These are phyloP conservation scores for Curvularia hawaiiensis DNA, from an alignment of 2,329 filamentous ascomycete genomes.

Conservation along the genomic window DNA sequence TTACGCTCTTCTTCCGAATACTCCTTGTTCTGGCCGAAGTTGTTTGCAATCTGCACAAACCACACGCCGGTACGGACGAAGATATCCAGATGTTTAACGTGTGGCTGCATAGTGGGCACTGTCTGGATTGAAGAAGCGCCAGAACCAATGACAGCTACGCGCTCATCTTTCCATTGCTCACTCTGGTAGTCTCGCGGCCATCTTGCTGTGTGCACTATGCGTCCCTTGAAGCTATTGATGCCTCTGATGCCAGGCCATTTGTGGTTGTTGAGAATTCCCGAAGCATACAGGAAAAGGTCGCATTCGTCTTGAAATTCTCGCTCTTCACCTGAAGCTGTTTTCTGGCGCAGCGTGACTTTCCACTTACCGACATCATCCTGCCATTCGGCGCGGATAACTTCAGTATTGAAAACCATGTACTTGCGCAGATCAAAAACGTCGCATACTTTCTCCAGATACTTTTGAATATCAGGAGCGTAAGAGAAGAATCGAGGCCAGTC, in stretches of 20 bases:
- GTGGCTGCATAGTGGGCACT: constrained; percentile 55
- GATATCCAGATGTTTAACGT: constrained; percentile 53
- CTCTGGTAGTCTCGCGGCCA: constrained; percentile 55
- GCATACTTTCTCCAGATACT: constrained; percentile 57
- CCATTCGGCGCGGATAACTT: constrained; percentile 56
- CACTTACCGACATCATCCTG: constrained; percentile 56
- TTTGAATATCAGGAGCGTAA: constrained; percentile 54
- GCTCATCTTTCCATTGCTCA: constrained; percentile 49
- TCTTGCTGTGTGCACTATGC: constrained; percentile 50
- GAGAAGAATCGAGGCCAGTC: constrained; percentile 57
- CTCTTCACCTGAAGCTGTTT: constrained; percentile 36
- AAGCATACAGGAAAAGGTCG: constrained; percentile 52
- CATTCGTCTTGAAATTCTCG: constrained; percentile 52
- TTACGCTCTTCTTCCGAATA: constrained; percentile 52
- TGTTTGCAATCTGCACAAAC: constrained; percentile 54
- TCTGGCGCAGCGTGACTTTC: constrained; percentile 56
- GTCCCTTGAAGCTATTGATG: constrained; percentile 54
- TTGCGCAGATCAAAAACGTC: constrained; percentile 56
- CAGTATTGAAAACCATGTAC: constrained; percentile 59
- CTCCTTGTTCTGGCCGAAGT: constrained; percentile 52
- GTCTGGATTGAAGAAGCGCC: constrained; percentile 54
- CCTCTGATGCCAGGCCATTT: constrained; percentile 49
- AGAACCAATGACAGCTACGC: constrained; percentile 53
- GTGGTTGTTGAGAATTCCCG: constrained; percentile 51
- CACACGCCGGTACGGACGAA: constrained; percentile 55